Base-by-base conservation (phyloP, 192 early-diverging fungal species). In the Coemansia sp. region DNA sequence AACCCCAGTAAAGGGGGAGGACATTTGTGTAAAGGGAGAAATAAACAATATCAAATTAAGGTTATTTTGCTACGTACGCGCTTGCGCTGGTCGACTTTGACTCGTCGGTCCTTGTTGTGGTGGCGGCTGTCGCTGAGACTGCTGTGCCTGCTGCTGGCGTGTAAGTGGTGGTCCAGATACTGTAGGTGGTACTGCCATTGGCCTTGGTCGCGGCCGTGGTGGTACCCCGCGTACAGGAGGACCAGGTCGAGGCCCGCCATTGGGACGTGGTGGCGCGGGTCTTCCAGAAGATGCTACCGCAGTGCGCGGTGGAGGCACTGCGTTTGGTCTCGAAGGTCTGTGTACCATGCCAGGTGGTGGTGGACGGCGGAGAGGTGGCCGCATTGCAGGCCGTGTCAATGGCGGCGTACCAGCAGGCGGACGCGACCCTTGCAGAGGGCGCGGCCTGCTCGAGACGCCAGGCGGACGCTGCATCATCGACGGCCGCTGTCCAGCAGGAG, bases 81-180 rank as follows among this genome's bases (percentile, higher is more conserved):
- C 38, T 16, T 9, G 38, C 0, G 50, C 50, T 23, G 50, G 50
- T 22, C 50, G 50, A 3, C 38, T 44, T 5, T 23, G 21, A 6
- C 19, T 19, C n/a, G 57, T 31, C 44, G 63, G 23, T 22, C 32
- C 58, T 34, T 48, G 48, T 22, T 32, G 59, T 44, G 56, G 38
- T 12, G 16, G 31, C 44, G 54, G 34, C 53, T 23, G 49, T 27
- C 26, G 56, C 34, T 22, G 60, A 8, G 22, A 34, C 62, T 30
- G 38, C 54, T 22, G 51, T 28, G 22, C 49, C 30, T 50, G 51
- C 26, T 54, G 62, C 54, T 55, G 62, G 23, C 54, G 63, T 41
- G 54, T 30, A 51, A 56, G 64, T 18, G 24, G 62, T 26, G 62
- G 54, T 16, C 24, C 8, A 4, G 57, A 41, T 47, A 16, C 41